phyloP scores from a whole-genome alignment of 148 eudicot species.

The Fagopyrum esculentum region DNA sequence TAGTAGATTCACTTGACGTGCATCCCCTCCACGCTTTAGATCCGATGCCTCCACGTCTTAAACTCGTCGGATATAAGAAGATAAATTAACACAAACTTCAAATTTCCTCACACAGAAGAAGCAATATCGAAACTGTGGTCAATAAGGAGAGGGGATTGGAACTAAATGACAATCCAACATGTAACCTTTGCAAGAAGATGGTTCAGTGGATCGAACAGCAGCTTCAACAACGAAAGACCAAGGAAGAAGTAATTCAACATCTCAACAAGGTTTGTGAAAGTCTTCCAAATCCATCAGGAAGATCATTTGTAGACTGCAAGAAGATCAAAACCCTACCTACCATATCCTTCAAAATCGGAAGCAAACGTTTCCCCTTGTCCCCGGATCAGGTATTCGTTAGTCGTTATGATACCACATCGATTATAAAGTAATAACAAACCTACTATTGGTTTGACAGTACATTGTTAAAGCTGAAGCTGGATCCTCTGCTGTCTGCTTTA shows the following conservation, averaged over 20 bases:
- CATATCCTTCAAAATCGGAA: not conserved
- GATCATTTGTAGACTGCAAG: constrained; percentile 2
- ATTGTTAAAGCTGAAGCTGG: constrained; percentile 22
- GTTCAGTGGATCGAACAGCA: constrained; percentile 82
- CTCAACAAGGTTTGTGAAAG: constrained; percentile 16
- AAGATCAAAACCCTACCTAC: not conserved
- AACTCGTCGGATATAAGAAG: too few relatives aligned
- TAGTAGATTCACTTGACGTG: too few relatives aligned
- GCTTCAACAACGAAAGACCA: constrained; percentile 55
- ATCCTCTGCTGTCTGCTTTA: constrained; percentile 25
- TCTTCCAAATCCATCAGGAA: not conserved
- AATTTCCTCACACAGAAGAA: constrained; percentile 32
- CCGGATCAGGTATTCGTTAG: not conserved
- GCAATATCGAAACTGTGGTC: constrained; percentile 58
- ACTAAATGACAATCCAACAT: constrained; percentile 21
- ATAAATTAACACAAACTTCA: too few relatives aligned
- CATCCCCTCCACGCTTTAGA: too few relatives aligned
- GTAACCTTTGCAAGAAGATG: constrained; percentile 65
- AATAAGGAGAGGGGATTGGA: constrained; percentile 12
- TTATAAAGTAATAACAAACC: not conserved
- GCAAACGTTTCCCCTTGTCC: not conserved
- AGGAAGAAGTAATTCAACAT: constrained; percentile 54
- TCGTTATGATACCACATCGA: too few relatives aligned
- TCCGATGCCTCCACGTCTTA: too few relatives aligned
- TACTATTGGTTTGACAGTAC: constrained; percentile 22